phyloP scores from a whole-genome alignment of 768 basidiomycete genomes.

The Mycena alexandri region DNA sequence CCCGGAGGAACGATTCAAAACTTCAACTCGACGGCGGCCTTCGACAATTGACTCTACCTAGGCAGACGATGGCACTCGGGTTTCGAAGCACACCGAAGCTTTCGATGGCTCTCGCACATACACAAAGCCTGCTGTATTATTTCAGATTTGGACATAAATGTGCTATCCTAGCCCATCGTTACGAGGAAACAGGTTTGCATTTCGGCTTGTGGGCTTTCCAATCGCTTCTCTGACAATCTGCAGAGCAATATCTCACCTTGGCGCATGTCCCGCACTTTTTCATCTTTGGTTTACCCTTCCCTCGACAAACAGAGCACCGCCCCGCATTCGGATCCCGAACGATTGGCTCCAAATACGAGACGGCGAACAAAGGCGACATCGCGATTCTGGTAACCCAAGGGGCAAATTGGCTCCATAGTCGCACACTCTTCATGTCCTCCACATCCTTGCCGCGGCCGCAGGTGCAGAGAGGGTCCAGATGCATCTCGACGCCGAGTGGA shows the following conservation, averaged over 20 bases:
- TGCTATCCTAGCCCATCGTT: not conserved
- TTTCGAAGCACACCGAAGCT: no score
- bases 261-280: constrained; percentile 45
- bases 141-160: no score
- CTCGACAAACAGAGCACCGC: constrained; percentile 47
- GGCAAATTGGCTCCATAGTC: constrained; percentile 55
- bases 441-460: constrained; percentile 67
- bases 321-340: constrained; percentile 37
- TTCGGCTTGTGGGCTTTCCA: constrained; percentile 51
- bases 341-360: constrained; percentile 57
- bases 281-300: constrained; percentile 46
- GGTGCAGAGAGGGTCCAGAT: constrained; percentile 59
- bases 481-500: constrained; percentile 54
- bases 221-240: constrained; percentile 52
- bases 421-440: constrained; percentile 48
- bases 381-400: constrained; percentile 63
- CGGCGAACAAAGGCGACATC: constrained; percentile 61
- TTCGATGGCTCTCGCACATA: no score
- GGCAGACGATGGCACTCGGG: no score
- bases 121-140: no score
- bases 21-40: no score
- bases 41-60: no score
- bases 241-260: constrained; percentile 37
- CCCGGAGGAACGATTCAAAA: no score
- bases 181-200: constrained; percentile 11